Evolutionary conservation across 2,329 filamentous ascomycete species (phyloP), one percentile per base, ranked within the genome.

Genomic region (Colletotrichum liaoningense): DNA sequence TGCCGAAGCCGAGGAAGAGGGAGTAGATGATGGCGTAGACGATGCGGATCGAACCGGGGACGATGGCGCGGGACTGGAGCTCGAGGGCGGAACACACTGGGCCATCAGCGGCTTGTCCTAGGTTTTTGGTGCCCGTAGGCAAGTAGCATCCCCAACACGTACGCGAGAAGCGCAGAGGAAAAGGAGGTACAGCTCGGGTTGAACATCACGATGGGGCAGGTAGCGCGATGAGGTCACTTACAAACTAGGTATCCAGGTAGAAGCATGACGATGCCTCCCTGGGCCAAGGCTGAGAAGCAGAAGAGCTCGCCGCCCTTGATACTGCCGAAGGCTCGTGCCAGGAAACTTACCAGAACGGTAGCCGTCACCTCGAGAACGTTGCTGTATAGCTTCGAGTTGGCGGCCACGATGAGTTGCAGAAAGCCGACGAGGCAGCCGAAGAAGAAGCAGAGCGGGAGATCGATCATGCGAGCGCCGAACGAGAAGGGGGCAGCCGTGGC

Each of bases 21-120:
- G 92, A 93, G 81, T 94, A 94, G 72, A 94, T 92, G 76, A 94
- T 91, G 38, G 92, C 91, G 76, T 94, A 94, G 12, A 94, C 92
- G 84, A 94, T 92, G 28, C 92, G 91, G 26, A 94, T 92, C 0
- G 91, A 93, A 0, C 92, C 92, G 0, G 92, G 91, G 0, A 94
- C 89, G 66, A 94, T 88, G 74, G 91, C 91, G 64, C 90, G 89
- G 26, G 90, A 92, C 76, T 94, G 92, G 0, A 94, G 86, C 79
- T 94, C 92, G 62, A 94, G 86, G 38, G 81, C 82, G 69, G 81
- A 87, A 75, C 77, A 86, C 77, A 80, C 84, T 86, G 82, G 84
- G 83, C 6, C 79, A 79, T 64, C 80, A 81, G 26, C 81, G 78
- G 6, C 77, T 75, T 38, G 79, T 66, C 63, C 63, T 54, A 24